These are phyloP conservation scores for Puccinia hordei DNA, from an alignment of 1,284 basidiomycete genomes.

Conservation along the genomic window DNA sequence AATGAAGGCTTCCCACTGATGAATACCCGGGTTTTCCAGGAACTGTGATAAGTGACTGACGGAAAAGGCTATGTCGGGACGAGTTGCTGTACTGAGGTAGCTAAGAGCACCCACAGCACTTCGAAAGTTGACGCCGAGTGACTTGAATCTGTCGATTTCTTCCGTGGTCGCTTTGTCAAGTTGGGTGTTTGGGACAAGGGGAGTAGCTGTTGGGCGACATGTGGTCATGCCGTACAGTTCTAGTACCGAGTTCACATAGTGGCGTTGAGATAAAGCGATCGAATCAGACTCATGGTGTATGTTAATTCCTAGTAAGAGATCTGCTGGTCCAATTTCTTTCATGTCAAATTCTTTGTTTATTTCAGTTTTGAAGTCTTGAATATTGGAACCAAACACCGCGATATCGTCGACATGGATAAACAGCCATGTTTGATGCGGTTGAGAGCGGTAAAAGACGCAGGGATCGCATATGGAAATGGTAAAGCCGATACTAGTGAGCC, in stretches of 20 bases:
- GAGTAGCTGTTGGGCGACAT: neutral
- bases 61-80: constrained; percentile 7
- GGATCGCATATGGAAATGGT: neutral
- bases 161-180: neutral
- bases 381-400: neutral
- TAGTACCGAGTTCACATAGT: neutral
- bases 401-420: neutral
- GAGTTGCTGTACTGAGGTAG: neutral
- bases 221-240: neutral
- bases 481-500: neutral
- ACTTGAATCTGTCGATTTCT: neutral
- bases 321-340: neutral
- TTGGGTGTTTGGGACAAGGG: neutral
- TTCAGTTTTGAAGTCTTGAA: neutral
- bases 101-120: neutral
- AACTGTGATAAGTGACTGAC: constrained; percentile 7
- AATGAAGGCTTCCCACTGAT: neutral
- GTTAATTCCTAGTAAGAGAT: neutral
- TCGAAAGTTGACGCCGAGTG: neutral
- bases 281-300: neutral
- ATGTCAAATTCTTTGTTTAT: neutral
- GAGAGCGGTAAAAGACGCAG: neutral
- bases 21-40: neutral
- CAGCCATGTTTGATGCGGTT: neutral
- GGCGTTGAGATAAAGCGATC: neutral